phyloP scores from a whole-genome alignment of 169 alveolate species.

The Plasmodium inui region DNA sequence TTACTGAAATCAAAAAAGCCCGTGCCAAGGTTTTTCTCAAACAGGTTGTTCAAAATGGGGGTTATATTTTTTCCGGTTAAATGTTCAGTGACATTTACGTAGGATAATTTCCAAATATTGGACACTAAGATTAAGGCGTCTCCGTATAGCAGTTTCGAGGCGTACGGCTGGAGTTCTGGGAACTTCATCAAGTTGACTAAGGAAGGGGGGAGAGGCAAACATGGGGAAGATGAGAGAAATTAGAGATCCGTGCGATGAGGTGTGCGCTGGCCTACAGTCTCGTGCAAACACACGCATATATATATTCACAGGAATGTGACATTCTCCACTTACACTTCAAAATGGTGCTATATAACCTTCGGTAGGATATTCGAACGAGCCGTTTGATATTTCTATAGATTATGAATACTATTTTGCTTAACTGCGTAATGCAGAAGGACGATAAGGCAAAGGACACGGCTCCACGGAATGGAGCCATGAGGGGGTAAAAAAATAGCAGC shows the following conservation, averaged over 20 bases:
- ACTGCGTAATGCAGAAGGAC: constrained; percentile 47
- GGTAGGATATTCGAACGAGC: constrained; percentile 34
- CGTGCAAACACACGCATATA: not conserved
- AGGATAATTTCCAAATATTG: constrained; percentile 72
- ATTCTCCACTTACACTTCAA: constrained; percentile 28
- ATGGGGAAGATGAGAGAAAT: not conserved
- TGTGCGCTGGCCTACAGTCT: not conserved
- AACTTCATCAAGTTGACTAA: constrained; percentile 22
- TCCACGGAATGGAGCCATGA: constrained; percentile 66
- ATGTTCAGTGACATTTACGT: constrained; percentile 41
- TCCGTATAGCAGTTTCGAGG: constrained; percentile 60
- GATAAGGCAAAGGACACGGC: constrained; percentile 68
- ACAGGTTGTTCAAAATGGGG: constrained; percentile 44
- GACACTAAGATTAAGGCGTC: constrained; percentile 67
- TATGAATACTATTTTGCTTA: constrained; percentile 39
- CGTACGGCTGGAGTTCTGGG: constrained; percentile 26
- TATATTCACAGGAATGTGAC: not conserved
- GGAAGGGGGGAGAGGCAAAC: not conserved
- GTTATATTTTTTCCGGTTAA: constrained; percentile 24
- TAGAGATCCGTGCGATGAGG: not conserved
- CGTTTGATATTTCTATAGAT: constrained; percentile 30
- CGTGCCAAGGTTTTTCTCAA: constrained; percentile 67
- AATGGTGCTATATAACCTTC: constrained; percentile 12
- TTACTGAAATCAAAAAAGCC: constrained; percentile 73
- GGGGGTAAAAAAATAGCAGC: constrained; percentile 52